Conservation (phyloP, 805 yeast species). For the Candida ulmi region DNA sequence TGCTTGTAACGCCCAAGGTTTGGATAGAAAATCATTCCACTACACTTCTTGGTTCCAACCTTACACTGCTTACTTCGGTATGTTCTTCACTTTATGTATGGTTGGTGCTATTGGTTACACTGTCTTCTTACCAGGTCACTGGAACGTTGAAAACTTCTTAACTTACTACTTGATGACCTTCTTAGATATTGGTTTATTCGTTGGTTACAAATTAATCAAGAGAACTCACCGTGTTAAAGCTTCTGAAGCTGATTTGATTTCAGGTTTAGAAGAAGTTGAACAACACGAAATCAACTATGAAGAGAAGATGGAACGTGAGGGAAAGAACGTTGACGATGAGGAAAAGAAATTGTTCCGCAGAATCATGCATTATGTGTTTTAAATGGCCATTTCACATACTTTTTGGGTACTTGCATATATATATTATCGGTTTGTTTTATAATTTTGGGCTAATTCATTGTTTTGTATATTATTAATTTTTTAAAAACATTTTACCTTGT, state of each 20-base stretch:
- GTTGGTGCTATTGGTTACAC: constrained; percentile 60
- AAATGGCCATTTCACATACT: too few species aligned
- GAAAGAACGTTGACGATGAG: constrained; percentile 1
- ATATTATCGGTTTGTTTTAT: too few species aligned
- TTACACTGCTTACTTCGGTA: constrained; percentile 44
- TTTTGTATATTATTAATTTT: too few species aligned
- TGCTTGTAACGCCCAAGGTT: constrained; percentile 50
- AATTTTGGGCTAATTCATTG: too few species aligned
- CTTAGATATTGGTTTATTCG: constrained; percentile 38
- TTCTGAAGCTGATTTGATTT: constrained; percentile 45
- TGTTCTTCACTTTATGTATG: constrained; percentile 42
- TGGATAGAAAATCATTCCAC: constrained; percentile 33
- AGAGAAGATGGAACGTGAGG: constrained; percentile 6
- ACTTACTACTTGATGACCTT: constrained; percentile 73
- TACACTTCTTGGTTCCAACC: constrained; percentile 59
- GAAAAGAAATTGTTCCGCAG: constrained; percentile 2
- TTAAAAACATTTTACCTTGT: too few species aligned
- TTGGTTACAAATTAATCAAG: constrained; percentile 43
- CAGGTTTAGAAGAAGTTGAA: constrained; percentile 53
- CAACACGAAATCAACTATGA: constrained; percentile 40
- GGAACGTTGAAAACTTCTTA: constrained; percentile 60
- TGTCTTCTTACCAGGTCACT: constrained; percentile 63
- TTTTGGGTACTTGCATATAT: too few species aligned
- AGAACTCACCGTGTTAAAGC: constrained; percentile 41
- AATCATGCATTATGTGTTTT: constrained; percentile 14